Evolutionary conservation across 805 yeast genomes (phyloP).

Genomic region (Starmerella sirachaensis): DNA sequence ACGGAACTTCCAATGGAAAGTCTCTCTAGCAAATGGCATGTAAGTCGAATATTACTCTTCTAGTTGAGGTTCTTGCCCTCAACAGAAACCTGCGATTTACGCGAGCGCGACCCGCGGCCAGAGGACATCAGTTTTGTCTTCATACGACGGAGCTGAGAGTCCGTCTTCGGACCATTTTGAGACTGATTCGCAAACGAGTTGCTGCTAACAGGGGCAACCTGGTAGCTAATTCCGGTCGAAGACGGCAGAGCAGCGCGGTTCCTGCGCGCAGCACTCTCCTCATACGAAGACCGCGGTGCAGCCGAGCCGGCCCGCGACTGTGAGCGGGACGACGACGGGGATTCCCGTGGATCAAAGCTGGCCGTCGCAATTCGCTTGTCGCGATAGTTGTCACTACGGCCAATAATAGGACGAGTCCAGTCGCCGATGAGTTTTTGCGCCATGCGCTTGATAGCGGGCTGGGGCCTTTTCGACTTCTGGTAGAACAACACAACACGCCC

Average conservation of each 20-base stretch:
- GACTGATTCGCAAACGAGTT: slow-evolving; percentile 29
- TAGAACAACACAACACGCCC: slow-evolving; percentile 91
- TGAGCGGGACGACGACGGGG: slow-evolving; percentile 10
- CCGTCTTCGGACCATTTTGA: slow-evolving; percentile 38
- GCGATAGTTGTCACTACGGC: slow-evolving; percentile 86
- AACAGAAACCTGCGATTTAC: slow-evolving; percentile 65
- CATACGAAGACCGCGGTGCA: slow-evolving; percentile 44
- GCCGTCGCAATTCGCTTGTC: slow-evolving; percentile 64
- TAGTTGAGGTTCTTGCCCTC: slow-evolving; percentile 46
- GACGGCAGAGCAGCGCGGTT: slow-evolving; percentile 95
- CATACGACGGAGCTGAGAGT: slow-evolving; percentile 72
- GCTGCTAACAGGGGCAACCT: slow-evolving; percentile 75
- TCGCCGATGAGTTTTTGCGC: slow-evolving; percentile 89
- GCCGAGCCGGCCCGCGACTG: not conserved
- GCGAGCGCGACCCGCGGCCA: slow-evolving; percentile 23
- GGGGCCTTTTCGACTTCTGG: slow-evolving; percentile 81
- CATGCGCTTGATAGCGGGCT: slow-evolving; percentile 68
- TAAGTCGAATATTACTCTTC: no score
- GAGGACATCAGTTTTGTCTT: slow-evolving; percentile 44
- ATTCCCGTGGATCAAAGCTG: slow-evolving; percentile 37
- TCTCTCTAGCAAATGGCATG: no score
- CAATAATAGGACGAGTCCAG: slow-evolving; percentile 98
- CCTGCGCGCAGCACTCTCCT: slow-evolving; percentile 81
- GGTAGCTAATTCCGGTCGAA: slow-evolving; percentile 76
- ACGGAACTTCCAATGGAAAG: no score